Percentiles rank a stretch among this genome's conserved stretches.
These are phyloP conservation scores for Mortierella sp. DNA, from an alignment of 371 early-diverging fungal genomes.

Conservation along the genomic window DNA sequence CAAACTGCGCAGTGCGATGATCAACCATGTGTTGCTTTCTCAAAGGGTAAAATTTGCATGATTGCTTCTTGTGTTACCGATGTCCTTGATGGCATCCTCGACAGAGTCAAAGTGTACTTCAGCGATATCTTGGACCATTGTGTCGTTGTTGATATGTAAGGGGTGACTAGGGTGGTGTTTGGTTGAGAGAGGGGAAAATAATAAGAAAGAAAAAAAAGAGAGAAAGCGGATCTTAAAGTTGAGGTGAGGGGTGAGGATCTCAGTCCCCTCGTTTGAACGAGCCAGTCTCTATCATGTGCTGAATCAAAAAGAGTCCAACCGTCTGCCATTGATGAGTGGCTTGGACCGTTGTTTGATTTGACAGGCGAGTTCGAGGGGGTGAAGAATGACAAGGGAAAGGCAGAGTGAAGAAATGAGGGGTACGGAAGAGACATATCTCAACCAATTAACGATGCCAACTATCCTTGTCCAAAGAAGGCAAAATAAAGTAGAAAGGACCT, in stretches of 20 bases:
- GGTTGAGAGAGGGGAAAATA: neutral
- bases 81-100: slow-evolving; percentile 80
- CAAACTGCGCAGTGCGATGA: neutral
- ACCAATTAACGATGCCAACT: no score
- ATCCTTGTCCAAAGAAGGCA: no score
- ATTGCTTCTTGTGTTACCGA: slow-evolving; percentile 66
- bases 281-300: neutral
- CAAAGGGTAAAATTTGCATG: neutral
- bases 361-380: no score
- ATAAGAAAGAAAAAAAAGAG: slow-evolving; percentile 6
- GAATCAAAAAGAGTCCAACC: neutral
- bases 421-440: no score
- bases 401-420: no score
- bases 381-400: no score
- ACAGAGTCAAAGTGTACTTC: slow-evolving; percentile 76
- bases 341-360: neutral
- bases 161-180: neutral
- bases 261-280: neutral
- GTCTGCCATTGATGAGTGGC: neutral
- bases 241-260: no score
- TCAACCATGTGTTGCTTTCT: neutral
- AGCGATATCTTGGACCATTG: slow-evolving; percentile 39
- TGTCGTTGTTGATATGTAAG: neutral
- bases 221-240: neutral
- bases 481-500: no score